phyloP scores from a whole-genome alignment of 306 rosid genomes.

The Lablab purpureus region DNA sequence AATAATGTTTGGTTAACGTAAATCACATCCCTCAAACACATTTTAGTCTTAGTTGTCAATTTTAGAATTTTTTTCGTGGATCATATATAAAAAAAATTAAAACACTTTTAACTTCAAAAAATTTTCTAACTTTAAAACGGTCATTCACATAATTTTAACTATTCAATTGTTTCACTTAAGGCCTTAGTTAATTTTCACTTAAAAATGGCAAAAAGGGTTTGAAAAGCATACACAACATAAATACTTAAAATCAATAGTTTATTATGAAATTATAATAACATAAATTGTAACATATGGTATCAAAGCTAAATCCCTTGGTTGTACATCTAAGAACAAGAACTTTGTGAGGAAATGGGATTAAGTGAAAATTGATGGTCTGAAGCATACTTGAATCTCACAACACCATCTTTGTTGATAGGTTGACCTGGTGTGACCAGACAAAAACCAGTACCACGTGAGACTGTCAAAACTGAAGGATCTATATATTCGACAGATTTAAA shows the following conservation, averaged over 20 bases:
- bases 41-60: too few relatives aligned
- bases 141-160: too few relatives aligned
- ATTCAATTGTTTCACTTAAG: too few relatives aligned
- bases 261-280: neutral
- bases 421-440: slow-evolving; percentile 50
- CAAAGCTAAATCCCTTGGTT: neutral
- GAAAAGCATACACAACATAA: too few relatives aligned
- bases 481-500: slow-evolving; percentile 36
- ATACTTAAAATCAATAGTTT: neutral
- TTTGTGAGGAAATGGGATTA: slow-evolving; percentile 11
- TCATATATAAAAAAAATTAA: too few relatives aligned
- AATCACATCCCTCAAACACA: too few relatives aligned
- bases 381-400: slow-evolving; percentile 46
- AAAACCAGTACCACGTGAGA: neutral
- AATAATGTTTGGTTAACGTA: too few relatives aligned
- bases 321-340: slow-evolving; percentile 33
- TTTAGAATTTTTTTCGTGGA: too few relatives aligned
- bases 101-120: too few relatives aligned
- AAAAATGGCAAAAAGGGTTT: too few relatives aligned
- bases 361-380: neutral
- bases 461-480: slow-evolving; percentile 44
- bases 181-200: too few relatives aligned
- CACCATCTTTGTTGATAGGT: neutral
- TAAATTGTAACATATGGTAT: neutral
- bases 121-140: too few relatives aligned